These are phyloP conservation scores for Ascoidea asiatica DNA, from an alignment of 805 yeast species.

Conservation along the genomic window DNA sequence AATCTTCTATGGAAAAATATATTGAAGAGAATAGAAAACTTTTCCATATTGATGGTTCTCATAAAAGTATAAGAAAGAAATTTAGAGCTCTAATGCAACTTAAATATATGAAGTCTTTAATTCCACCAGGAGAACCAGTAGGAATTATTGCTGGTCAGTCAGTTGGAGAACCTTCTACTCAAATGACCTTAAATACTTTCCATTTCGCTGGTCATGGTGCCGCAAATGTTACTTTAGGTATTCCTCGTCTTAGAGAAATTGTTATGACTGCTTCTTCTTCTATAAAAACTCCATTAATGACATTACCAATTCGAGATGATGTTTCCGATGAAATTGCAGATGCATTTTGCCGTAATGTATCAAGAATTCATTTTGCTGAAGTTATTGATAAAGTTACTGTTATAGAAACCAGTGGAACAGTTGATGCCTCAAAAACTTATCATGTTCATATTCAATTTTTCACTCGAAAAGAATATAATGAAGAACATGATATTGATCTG, in stretches of 20 bases:
- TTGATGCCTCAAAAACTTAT: constrained; percentile 53
- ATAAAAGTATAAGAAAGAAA: constrained; percentile 46
- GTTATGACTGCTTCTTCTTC: constrained; percentile 96
- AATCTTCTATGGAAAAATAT: constrained; percentile 61
- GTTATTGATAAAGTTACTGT: constrained; percentile 76
- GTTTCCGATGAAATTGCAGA: constrained; percentile 83
- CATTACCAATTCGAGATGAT: constrained; percentile 69
- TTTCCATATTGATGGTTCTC: constrained; percentile 34
- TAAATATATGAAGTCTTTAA: constrained; percentile 92
- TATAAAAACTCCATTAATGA: constrained; percentile 98
- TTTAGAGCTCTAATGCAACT: constrained; percentile 96
- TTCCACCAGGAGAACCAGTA: constrained; percentile 95
- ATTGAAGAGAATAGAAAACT: constrained; percentile 39
- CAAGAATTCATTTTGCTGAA: constrained; percentile 76
- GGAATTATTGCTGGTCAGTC: constrained; percentile 98
- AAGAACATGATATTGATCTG: constrained; percentile 79
- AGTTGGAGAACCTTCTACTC: constrained; percentile 98
- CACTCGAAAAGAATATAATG: constrained; percentile 60
- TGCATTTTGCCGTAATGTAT: constrained; percentile 81
- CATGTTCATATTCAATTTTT: constrained; percentile 64
- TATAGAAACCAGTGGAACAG: constrained; percentile 54
- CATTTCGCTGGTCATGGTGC: constrained; percentile 99
- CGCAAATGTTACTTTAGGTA: constrained; percentile 97
- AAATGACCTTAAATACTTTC: constrained; percentile 94
- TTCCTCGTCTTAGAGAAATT: constrained; percentile 99